Evolutionary conservation across 768 basidiomycete genomes (phyloP).

Genomic region (Rhodosporidiobolus odoratus): DNA sequence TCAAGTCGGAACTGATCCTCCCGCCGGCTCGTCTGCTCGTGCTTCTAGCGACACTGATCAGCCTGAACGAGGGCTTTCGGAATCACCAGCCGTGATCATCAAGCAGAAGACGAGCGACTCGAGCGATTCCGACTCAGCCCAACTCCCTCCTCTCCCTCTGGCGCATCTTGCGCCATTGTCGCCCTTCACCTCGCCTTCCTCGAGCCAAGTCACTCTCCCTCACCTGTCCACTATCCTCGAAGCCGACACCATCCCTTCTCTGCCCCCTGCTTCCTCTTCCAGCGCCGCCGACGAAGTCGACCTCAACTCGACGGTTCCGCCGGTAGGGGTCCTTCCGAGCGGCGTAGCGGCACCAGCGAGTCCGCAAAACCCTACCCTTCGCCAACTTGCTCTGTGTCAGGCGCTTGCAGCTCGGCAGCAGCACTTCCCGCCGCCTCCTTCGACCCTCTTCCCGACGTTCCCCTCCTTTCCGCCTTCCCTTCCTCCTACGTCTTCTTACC

Average conservation of each 20-base stretch:
- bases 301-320: not conserved
- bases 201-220: not conserved
- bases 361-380: not conserved
- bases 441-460: not conserved
- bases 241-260: not conserved
- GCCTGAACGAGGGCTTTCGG: no score
- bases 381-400: conserved; percentile 1
- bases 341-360: not conserved
- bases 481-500: not conserved
- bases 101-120: not conserved
- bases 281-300: not conserved
- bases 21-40: no score
- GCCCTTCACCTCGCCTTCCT: not conserved
- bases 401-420: conserved; percentile 7
- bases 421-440: no score
- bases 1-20: no score
- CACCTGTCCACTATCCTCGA: not conserved
- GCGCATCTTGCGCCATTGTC: not conserved
- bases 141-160: not conserved
- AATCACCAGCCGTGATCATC: no score
- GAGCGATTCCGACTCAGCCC: not conserved
- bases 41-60: no score
- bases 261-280: not conserved
- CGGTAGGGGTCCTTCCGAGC: not conserved
- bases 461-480: not conserved